phyloP scores from a whole-genome alignment of 306 rosid species.

The Elaeagnus macrophylla region DNA sequence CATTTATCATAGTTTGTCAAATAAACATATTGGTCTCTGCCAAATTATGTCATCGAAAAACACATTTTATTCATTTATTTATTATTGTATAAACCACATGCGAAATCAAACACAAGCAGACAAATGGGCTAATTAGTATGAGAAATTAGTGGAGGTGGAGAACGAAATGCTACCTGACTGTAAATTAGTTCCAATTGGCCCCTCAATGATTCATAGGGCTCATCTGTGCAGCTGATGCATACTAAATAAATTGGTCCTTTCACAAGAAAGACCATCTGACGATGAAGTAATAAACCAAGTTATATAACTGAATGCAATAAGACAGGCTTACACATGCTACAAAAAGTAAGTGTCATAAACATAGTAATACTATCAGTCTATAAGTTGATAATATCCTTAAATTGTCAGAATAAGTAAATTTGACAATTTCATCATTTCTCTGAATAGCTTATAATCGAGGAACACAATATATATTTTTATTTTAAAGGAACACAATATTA shows the following conservation, averaged over 20 bases:
- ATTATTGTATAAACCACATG: neutral
- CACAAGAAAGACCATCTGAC: slow-evolving; percentile 84
- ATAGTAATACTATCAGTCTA: no score
- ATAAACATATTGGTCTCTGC: no score
- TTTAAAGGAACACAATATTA: neutral
- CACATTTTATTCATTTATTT: neutral
- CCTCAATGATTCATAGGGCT: slow-evolving; percentile 73
- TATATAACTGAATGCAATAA: slow-evolving; percentile 3
- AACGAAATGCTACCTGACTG: slow-evolving; percentile 63
- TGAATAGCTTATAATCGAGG: neutral
- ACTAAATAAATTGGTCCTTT: slow-evolving; percentile 94
- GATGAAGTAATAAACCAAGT: slow-evolving; percentile 13
- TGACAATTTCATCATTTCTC: no score
- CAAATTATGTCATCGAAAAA: slow-evolving; percentile 8
- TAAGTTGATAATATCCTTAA: no score
- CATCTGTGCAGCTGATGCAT: slow-evolving; percentile 94
- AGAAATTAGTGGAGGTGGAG: slow-evolving; percentile 6
- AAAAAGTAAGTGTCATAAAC: neutral
- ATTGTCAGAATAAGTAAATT: no score
- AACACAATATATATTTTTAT: slow-evolving; percentile 4
- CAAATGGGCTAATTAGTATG: slow-evolving; percentile 14
- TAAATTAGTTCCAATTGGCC: slow-evolving; percentile 82
- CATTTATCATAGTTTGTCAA: slow-evolving; percentile 14
- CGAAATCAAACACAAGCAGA: slow-evolving; percentile 7
- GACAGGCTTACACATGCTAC: slow-evolving; percentile 2